Evolutionary conservation across 805 yeast genomes (phyloP).

Genomic region (Blastobotrys robertii): DNA sequence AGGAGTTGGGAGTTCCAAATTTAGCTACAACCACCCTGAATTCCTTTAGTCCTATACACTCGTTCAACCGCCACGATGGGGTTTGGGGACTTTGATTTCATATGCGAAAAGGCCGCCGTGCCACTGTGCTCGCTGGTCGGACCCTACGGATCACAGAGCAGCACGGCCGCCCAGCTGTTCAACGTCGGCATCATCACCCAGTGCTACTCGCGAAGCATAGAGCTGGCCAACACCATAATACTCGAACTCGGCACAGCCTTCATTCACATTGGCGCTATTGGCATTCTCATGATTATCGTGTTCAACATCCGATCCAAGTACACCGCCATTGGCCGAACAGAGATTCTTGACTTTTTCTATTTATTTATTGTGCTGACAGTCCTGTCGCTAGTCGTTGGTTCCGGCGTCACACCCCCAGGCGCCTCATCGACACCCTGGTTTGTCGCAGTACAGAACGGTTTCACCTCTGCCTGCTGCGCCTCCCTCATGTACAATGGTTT

Average conservation of each 20-base stretch:
- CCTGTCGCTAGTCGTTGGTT: conserved; percentile 68
- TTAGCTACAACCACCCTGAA: too few relatives aligned
- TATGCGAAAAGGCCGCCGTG: conserved; percentile 61
- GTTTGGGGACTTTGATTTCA: conserved; percentile 53
- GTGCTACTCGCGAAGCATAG: conserved; percentile 82
- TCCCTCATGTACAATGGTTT: conserved; percentile 64
- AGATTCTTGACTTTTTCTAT: conserved; percentile 68
- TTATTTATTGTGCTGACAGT: conserved; percentile 47
- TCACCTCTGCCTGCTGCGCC: conserved; percentile 63
- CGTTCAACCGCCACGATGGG: conserved; percentile 32
- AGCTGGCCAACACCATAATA: conserved; percentile 81
- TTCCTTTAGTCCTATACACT: too few relatives aligned
- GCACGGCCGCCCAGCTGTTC: conserved; percentile 13
- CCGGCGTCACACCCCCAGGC: conserved; percentile 89
- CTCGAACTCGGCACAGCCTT: conserved; percentile 85
- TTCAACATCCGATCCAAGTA: conserved; percentile 74
- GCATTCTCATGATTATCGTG: conserved; percentile 56
- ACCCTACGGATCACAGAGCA: conserved; percentile 29
- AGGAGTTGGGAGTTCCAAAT: too few relatives aligned
- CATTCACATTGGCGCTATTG: conserved; percentile 66
- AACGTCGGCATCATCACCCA: conserved; percentile 56
- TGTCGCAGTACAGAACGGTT: conserved; percentile 71
- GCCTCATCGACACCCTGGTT: conserved; percentile 67
- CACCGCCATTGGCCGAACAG: conserved; percentile 90
- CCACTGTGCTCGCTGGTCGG: conserved; percentile 75